A percentile compares a stretch with the other conserved stretches of the same genome.
phyloP scores from a whole-genome alignment of 495 filamentous ascomycete species.

The Pyronema omphalodes region DNA sequence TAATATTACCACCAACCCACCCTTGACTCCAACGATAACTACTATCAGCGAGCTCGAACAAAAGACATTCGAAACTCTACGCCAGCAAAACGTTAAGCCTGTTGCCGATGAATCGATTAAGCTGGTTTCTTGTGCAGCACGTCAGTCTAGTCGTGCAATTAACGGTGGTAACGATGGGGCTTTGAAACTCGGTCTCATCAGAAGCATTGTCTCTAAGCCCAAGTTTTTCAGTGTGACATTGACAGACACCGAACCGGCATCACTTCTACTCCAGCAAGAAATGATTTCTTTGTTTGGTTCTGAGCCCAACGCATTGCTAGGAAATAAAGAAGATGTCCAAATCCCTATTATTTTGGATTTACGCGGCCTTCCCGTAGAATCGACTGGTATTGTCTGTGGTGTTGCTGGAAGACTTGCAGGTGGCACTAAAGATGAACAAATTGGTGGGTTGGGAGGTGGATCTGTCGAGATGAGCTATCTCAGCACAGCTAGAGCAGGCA shows the following conservation, averaged over 20 bases:
- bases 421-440: conserved; percentile 20
- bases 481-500: conserved; percentile 73
- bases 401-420: conserved; percentile 64
- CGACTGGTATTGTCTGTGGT: conserved; percentile 84
- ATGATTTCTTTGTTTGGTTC: conserved; percentile 44
- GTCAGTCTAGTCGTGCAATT: conserved; percentile 30
- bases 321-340: conserved; percentile 51
- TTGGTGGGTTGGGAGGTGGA: conserved; percentile 24
- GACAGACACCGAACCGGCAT: conserved; percentile 66
- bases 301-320: conserved; percentile 44
- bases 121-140: conserved; percentile 70
- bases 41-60: conserved; percentile 60
- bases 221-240: conserved; percentile 74
- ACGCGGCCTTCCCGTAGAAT: conserved; percentile 61
- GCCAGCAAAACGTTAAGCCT: conserved; percentile 53
- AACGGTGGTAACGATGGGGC: conserved; percentile 20
- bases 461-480: conserved; percentile 76
- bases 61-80: conserved; percentile 61
- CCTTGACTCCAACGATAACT: conserved; percentile 50
- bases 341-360: conserved; percentile 84
- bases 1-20: conserved; percentile 31
- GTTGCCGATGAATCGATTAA: conserved; percentile 46
- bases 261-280: conserved; percentile 58
- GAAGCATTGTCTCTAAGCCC: conserved; percentile 52
- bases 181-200: conserved; percentile 47